Conservation (phyloP, 192 early-diverging fungal species). For the Paraglomus brasilianum region DNA sequence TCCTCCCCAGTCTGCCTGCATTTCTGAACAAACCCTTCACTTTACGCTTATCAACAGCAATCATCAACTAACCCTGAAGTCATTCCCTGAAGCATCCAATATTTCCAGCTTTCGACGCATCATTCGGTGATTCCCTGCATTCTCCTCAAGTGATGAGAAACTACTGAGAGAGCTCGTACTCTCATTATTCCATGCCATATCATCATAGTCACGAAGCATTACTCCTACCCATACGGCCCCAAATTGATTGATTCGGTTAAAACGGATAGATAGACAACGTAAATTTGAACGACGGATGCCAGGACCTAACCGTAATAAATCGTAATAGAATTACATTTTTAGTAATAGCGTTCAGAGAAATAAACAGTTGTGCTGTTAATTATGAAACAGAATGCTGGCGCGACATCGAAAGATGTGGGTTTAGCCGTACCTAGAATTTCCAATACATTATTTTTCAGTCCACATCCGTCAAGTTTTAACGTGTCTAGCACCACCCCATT, state of each 20-base stretch:
- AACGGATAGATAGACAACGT: conserved; percentile 42
- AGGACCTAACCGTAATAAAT: conserved; percentile 34
- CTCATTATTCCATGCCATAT: conserved; percentile 1
- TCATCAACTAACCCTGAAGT: conserved; percentile 37
- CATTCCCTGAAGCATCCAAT: conserved; percentile 46
- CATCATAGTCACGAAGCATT: conserved; percentile 55
- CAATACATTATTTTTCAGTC: conserved; percentile 39
- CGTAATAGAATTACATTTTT: not conserved
- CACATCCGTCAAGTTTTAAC: conserved; percentile 43
- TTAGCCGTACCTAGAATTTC: conserved; percentile 36
- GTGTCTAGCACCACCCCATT: conserved; percentile 45
- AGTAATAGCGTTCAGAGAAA: not conserved
- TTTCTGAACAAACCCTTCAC: too few relatives aligned
- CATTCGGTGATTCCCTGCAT: not conserved
- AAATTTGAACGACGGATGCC: conserved; percentile 46
- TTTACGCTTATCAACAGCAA: not conserved
- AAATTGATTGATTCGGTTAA: conserved; percentile 47
- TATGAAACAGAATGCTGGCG: not conserved
- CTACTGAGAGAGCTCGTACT: not conserved
- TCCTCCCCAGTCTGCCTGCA: too few relatives aligned
- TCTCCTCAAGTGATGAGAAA: not conserved
- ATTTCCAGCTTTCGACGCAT: conserved; percentile 39
- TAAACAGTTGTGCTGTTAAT: not conserved
- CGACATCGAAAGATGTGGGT: not conserved
- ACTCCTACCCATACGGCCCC: conserved; percentile 55